These are phyloP conservation scores for Geoglossum glabrum DNA, from an alignment of 495 filamentous ascomycete species.

Conservation along the genomic window DNA sequence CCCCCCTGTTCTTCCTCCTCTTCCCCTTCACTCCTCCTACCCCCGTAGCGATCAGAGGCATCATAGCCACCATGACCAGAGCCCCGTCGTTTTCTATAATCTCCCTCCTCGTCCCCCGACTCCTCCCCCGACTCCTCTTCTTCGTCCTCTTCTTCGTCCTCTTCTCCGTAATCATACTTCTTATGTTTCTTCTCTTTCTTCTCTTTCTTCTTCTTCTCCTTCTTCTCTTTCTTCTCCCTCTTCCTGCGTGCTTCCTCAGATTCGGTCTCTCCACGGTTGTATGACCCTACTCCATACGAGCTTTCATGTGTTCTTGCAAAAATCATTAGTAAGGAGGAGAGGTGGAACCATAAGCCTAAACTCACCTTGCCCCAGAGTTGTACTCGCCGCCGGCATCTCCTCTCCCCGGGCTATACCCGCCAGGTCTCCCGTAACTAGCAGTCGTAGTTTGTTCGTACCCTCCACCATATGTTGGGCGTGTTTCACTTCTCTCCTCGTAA, in stretches of 20 bases:
- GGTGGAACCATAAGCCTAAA: background rate
- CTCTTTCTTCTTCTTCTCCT: background rate
- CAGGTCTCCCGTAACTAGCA: background rate
- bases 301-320: background rate
- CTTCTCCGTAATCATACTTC: background rate
- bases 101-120: background rate
- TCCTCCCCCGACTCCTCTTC: background rate
- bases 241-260: conserved; percentile 1
- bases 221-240: conserved; percentile 1
- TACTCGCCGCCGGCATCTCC: background rate
- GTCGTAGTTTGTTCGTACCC: conserved; percentile 5
- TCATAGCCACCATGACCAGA: background rate
- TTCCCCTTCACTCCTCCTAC: background rate
- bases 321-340: background rate
- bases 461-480: conserved; percentile 3
- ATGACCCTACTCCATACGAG: background rate
- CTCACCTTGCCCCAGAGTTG: background rate
- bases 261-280: background rate
- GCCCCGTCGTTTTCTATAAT: background rate
- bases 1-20: background rate
- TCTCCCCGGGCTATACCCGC: conserved; percentile 2
- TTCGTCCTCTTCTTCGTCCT: background rate
- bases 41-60: background rate
- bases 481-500: conserved; percentile 1
- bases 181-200: background rate